These are phyloP conservation scores for Hypoxylon lenormandii DNA, from an alignment of 495 filamentous ascomycete species.

Conservation along the genomic window DNA sequence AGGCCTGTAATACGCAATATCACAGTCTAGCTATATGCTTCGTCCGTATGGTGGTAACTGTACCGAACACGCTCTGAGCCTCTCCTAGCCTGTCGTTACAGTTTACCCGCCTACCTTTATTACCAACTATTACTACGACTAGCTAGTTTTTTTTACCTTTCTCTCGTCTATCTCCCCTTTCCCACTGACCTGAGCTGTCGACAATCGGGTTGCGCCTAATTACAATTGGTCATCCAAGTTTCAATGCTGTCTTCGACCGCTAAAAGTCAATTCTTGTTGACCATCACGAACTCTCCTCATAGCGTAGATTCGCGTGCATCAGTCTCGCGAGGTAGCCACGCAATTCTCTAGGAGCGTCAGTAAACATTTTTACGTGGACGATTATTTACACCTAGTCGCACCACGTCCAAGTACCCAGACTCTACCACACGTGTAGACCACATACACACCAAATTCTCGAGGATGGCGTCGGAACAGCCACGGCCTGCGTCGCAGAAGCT, in stretches of 20 bases:
- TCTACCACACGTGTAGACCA: constrained; percentile 4
- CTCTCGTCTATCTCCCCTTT: neutral
- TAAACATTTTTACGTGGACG: constrained; percentile 6
- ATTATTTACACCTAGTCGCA: constrained; percentile 13
- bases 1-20: constrained; percentile 14
- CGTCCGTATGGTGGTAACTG: constrained; percentile 18
- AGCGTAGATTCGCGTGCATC: constrained; percentile 3
- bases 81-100: constrained; percentile 28
- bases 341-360: constrained; percentile 11
- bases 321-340: constrained; percentile 1
- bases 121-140: constrained; percentile 14
- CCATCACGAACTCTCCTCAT: constrained; percentile 11
- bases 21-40: constrained; percentile 36
- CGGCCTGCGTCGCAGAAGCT: constrained; percentile 61
- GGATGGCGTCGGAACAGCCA: constrained; percentile 54
- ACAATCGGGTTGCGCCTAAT: constrained; percentile 45
- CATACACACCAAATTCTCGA: neutral
- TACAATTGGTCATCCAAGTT: constrained; percentile 45
- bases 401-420: neutral
- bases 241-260: constrained; percentile 42
- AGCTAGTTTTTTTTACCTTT: constrained; percentile 13
- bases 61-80: constrained; percentile 37
- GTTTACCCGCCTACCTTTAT: constrained; percentile 18
- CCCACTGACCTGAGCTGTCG: constrained; percentile 24
- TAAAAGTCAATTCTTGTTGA: constrained; percentile 35